Conservation (phyloP, 2,329 filamentous ascomycete species). For the Aspergillus glaucus region DNA sequence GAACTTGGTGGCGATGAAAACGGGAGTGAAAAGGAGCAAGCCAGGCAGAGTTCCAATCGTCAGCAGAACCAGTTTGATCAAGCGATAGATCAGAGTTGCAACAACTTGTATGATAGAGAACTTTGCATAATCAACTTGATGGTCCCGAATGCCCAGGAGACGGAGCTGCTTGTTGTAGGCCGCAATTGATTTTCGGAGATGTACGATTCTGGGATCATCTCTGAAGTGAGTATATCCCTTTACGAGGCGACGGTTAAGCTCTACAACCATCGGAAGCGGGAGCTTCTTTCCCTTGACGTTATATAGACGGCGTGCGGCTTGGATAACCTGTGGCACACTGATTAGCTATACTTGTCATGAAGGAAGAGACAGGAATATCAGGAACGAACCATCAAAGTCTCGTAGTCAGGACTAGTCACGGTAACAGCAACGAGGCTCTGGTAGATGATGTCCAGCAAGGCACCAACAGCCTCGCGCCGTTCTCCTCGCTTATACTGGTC, state of each 20-base stretch:
- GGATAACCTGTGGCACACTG: conserved; percentile 57
- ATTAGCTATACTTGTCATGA: conserved; percentile 23
- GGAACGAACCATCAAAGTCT: conserved; percentile 71
- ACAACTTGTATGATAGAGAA: conserved; percentile 73
- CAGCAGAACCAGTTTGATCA: conserved; percentile 69
- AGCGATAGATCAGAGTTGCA: conserved; percentile 69
- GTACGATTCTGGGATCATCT: conserved; percentile 75
- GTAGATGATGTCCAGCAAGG: conserved; percentile 79
- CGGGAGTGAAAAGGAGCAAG: conserved; percentile 76
- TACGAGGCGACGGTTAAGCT: conserved; percentile 84
- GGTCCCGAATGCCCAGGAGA: conserved; percentile 81
- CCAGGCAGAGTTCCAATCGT: conserved; percentile 79
- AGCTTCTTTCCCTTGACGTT: conserved; percentile 92
- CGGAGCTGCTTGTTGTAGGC: conserved; percentile 83
- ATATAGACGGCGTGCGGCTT: conserved; percentile 87
- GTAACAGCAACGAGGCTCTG: conserved; percentile 81
- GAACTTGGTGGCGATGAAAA: conserved; percentile 76
- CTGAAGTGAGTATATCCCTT: conserved; percentile 91
- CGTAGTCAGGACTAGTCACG: conserved; percentile 87
- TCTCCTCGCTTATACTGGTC: conserved; percentile 78
- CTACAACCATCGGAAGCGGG: conserved; percentile 83
- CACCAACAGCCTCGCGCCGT: conserved; percentile 77
- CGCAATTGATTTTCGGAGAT: conserved; percentile 67
- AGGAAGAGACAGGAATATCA: background rate
- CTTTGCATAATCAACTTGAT: conserved; percentile 87